A percentile compares a stretch with the other conserved stretches of the same genome.
These are phyloP conservation scores for Hirsutella minnesotensis DNA, from an alignment of 2,329 filamentous ascomycete genomes.

Conservation along the genomic window DNA sequence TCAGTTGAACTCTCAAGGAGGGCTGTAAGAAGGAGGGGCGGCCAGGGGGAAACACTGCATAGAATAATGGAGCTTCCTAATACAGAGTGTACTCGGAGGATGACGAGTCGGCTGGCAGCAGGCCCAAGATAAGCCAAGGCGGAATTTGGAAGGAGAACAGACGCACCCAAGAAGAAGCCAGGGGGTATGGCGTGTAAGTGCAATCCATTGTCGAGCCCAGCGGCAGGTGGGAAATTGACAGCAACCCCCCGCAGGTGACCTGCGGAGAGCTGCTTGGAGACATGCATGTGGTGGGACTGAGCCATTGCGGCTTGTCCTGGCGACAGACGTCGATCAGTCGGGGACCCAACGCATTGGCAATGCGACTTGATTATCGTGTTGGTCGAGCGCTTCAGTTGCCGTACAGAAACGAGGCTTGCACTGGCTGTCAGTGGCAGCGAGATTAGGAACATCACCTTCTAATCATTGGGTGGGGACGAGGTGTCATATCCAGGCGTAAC, in stretches of 20 bases:
- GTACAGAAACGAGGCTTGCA: background rate
- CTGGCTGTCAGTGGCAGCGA: background rate
- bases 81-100: background rate
- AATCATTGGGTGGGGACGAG: no score
- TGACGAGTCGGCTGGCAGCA: background rate
- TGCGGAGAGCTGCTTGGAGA: background rate
- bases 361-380: slow-evolving; percentile 1
- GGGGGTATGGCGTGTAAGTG: background rate
- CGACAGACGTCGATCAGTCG: background rate
- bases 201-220: background rate
- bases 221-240: background rate
- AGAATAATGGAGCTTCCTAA: slow-evolving; percentile 3
- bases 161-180: background rate
- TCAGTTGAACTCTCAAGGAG: slow-evolving; percentile 5
- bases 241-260: background rate
- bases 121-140: background rate
- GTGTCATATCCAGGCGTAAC: background rate
- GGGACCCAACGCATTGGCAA: background rate
- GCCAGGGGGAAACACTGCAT: background rate
- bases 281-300: background rate
- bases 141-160: background rate
- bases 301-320: background rate
- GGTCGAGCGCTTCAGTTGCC: background rate
- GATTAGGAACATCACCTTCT: background rate
- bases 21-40: background rate